Evolutionary conservation across 2,329 filamentous ascomycete species (phyloP).

Genomic region (Microdochium paspali): DNA sequence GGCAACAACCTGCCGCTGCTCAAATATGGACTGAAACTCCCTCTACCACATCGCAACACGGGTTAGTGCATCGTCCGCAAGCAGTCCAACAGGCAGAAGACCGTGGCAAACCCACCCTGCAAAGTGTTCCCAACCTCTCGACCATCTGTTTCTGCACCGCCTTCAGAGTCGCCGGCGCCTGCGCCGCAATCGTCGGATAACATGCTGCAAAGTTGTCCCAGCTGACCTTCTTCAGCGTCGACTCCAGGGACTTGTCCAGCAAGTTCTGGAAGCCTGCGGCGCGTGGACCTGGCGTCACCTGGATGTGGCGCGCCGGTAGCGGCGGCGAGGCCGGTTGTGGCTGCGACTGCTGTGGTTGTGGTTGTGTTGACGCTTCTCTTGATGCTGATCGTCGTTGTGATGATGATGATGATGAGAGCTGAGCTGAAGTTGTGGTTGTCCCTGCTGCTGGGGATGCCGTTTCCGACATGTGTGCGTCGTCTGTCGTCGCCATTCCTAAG

Average conservation of each 20-base stretch:
- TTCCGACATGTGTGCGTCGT: background rate
- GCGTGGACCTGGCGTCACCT: slow-evolving; percentile 44
- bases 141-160: slow-evolving; percentile 51
- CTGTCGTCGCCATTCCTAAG: background rate
- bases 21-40: slow-evolving; percentile 48
- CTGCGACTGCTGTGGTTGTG: background rate
- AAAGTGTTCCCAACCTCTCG: slow-evolving; percentile 41
- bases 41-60: slow-evolving; percentile 19
- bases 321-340: slow-evolving; percentile 22
- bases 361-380: background rate
- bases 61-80: background rate
- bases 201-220: slow-evolving; percentile 50
- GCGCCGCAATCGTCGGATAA: slow-evolving; percentile 48
- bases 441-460: background rate
- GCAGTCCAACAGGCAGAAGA: slow-evolving; percentile 2
- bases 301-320: slow-evolving; percentile 29
- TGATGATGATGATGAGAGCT: background rate
- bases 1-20: slow-evolving; percentile 40
- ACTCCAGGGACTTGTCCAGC: slow-evolving; percentile 39
- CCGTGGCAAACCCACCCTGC: slow-evolving; percentile 27
- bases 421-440: background rate
- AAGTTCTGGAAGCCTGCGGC: slow-evolving; percentile 44
- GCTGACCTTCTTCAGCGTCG: slow-evolving; percentile 44
- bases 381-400: background rate
- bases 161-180: slow-evolving; percentile 39